These are phyloP conservation scores for Artemisia annua DNA, from an alignment of 129 eudicot genomes.

Conservation along the genomic window DNA sequence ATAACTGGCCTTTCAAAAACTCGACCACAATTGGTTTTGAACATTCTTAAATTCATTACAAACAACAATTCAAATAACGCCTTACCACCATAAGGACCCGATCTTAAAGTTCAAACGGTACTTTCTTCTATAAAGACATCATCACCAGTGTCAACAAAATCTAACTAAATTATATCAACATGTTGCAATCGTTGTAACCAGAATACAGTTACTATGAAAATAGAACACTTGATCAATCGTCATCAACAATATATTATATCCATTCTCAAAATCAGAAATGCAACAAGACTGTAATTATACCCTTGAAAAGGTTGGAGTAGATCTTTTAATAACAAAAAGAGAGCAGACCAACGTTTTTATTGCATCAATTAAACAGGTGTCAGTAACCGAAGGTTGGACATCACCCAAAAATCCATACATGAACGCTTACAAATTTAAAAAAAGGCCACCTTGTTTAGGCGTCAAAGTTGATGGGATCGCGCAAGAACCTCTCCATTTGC, in stretches of 20 bases:
- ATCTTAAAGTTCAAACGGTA: background rate
- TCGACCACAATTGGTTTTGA: too few relatives aligned
- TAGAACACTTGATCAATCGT: too few relatives aligned
- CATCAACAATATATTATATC: background rate
- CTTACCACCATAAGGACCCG: background rate
- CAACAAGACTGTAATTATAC: background rate
- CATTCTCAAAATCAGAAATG: background rate
- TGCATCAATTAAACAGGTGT: conserved; percentile 26
- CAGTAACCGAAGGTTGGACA: conserved; percentile 4
- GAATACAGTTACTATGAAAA: background rate
- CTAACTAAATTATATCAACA: background rate
- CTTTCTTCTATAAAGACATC: background rate
- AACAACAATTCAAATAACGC: too few relatives aligned
- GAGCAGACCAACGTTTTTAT: conserved; percentile 7
- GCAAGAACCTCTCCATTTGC: conserved; percentile 90
- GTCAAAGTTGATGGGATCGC: conserved; percentile 65
- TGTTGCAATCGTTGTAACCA: background rate
- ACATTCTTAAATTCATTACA: too few relatives aligned
- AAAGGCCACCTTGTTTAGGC: conserved; percentile 14
- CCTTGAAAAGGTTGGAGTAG: background rate
- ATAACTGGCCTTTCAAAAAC: too few relatives aligned
- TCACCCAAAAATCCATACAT: background rate
- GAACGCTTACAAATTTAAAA: conserved; percentile 19
- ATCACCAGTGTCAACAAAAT: background rate
- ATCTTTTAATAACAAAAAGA: conserved; percentile 12